Conservation (phyloP, 2,329 filamentous ascomycete genomes). For the Monosporascus cannonballus region DNA sequence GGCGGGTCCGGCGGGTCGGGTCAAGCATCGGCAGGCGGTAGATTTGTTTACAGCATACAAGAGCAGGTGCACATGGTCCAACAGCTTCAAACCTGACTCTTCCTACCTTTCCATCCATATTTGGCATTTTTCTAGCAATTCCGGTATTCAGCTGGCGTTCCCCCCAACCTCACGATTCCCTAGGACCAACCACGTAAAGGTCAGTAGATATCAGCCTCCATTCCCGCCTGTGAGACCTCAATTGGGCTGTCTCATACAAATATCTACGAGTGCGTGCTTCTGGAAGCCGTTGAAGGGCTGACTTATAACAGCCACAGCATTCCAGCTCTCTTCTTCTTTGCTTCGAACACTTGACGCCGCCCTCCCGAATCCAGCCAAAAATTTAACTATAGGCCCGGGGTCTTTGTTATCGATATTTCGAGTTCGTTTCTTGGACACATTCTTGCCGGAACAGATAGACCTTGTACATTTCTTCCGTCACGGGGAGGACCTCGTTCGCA, state of each 20-base stretch:
- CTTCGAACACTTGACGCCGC: neutral
- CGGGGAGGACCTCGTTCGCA: neutral
- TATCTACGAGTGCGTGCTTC: no score
- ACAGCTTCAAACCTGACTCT: neutral
- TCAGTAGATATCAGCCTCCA: no score
- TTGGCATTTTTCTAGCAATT: no score
- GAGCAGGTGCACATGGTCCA: neutral
- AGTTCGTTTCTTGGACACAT: neutral
- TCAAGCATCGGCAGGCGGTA: conserved; percentile 7
- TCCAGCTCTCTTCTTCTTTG: neutral
- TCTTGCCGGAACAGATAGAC: neutral
- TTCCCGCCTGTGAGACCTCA: no score
- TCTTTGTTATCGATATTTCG: neutral
- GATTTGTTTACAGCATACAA: conserved; percentile 20
- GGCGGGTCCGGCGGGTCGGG: conserved; percentile 3
- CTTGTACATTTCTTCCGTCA: neutral
- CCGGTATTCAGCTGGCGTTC: no score
- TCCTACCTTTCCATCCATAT: no score
- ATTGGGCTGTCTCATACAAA: no score
- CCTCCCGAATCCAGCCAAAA: neutral
- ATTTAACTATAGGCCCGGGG: neutral
- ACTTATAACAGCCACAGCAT: neutral
- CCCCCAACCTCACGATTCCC: no score
- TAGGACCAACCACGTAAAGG: no score
- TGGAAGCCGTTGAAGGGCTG: neutral